Conservation (phyloP, 2,329 filamentous ascomycete species). For the Alternaria sp. region DNA sequence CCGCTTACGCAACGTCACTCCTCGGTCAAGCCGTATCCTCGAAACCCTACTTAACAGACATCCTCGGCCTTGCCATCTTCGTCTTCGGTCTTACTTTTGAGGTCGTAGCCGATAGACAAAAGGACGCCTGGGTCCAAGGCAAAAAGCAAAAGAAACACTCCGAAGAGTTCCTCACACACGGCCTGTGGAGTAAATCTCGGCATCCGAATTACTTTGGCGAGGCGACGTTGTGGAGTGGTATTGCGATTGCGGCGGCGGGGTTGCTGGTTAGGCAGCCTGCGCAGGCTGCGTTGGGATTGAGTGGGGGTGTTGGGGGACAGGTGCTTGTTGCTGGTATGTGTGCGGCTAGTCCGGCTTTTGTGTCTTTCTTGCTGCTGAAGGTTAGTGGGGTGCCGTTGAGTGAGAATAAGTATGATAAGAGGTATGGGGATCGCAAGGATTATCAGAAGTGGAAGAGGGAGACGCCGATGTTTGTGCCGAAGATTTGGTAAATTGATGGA, state of each 20-base stretch:
- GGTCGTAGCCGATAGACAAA: conserved; percentile 68
- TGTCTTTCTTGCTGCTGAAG: conserved; percentile 67
- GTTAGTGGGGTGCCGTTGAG: conserved; percentile 70
- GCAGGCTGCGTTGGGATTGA: conserved; percentile 64
- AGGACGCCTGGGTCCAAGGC: conserved; percentile 65
- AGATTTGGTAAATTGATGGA: conserved; percentile 51
- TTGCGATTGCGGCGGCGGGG: conserved; percentile 66
- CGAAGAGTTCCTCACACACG: conserved; percentile 69
- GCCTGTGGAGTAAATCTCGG: conserved; percentile 66
- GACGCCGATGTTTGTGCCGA: conserved; percentile 70
- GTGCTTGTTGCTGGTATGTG: conserved; percentile 58
- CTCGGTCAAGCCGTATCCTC: conserved; percentile 54
- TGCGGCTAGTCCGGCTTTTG: conserved; percentile 68
- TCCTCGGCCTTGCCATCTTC: conserved; percentile 65
- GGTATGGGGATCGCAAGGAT: conserved; percentile 67
- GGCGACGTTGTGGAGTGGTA: conserved; percentile 71
- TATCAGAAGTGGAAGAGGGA: conserved; percentile 73
- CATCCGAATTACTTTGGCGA: conserved; percentile 80
- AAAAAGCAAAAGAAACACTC: conserved; percentile 70
- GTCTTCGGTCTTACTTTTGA: conserved; percentile 67
- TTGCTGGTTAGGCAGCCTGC: conserved; percentile 62
- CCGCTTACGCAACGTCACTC: conserved; percentile 54
- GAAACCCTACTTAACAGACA: conserved; percentile 56
- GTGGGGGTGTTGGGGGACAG: conserved; percentile 51
- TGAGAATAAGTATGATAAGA: conserved; percentile 72